A percentile compares a stretch with the other conserved stretches of the same genome.
Evolutionary conservation across 192 early-diverging fungal species (phyloP).

Genomic region (Piromyces sp.): DNA sequence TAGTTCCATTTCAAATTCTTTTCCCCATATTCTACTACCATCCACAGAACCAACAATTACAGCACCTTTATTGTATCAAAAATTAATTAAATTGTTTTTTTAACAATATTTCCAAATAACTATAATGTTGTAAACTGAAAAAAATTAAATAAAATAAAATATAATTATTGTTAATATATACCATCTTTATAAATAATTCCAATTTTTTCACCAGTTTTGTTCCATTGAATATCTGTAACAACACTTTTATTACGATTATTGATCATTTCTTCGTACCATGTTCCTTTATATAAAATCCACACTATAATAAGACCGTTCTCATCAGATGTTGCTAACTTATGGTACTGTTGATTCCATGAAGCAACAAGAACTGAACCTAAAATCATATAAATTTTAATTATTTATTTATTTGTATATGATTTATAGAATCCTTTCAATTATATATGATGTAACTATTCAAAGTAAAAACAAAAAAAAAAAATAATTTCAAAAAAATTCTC

Average conservation of each 20-base stretch:
- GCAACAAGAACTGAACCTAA: constrained; percentile 24
- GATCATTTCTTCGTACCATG: constrained; percentile 53
- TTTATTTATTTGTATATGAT: too few species aligned
- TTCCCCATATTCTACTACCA: constrained; percentile 39
- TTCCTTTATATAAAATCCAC: constrained; percentile 46
- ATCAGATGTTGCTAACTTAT: constrained; percentile 40
- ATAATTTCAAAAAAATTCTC: background rate
- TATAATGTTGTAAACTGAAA: too few species aligned
- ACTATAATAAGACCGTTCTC: constrained; percentile 42
- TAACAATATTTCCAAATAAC: too few species aligned
- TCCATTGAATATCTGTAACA: constrained; percentile 44
- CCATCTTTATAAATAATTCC: constrained; percentile 44
- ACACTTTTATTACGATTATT: constrained; percentile 43
- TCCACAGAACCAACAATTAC: constrained; percentile 45
- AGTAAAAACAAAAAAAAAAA: too few species aligned
- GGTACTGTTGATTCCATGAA: constrained; percentile 34
- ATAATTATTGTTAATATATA: background rate
- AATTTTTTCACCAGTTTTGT: constrained; percentile 27
- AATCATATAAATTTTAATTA: background rate
- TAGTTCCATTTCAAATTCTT: constrained; percentile 11
- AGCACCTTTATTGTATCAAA: too few species aligned
- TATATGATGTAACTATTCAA: too few species aligned
- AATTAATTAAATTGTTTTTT: background rate
- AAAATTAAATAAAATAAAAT: too few species aligned
- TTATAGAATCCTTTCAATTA: too few species aligned